Conservation (phyloP, 352 stramenopile genomes). For the Aphanomyces euteiches region DNA sequence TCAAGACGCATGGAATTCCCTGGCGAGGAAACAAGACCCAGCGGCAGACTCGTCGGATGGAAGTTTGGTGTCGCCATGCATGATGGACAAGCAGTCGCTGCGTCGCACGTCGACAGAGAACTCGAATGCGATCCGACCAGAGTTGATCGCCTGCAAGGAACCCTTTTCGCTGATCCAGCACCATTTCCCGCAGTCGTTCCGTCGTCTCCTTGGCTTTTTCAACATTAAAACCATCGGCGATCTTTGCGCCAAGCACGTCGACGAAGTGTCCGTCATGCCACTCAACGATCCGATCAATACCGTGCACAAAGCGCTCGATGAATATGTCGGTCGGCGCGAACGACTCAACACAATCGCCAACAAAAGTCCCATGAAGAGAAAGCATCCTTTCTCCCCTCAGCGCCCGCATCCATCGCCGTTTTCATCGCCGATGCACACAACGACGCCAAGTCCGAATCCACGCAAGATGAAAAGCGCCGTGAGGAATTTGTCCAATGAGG, state of each 20-base stretch:
- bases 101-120: constrained; percentile 8
- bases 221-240: constrained; percentile 71
- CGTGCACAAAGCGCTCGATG: constrained; percentile 49
- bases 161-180: constrained; percentile 45
- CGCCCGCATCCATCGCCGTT: not conserved
- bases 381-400: not conserved
- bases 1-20: too few species aligned
- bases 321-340: constrained; percentile 46
- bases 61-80: not conserved
- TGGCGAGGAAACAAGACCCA: too few species aligned
- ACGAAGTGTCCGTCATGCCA: constrained; percentile 55
- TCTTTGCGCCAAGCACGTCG: constrained; percentile 45
- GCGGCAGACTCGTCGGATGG: not conserved
- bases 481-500: not conserved
- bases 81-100: not conserved
- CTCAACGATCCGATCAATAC: constrained; percentile 56
- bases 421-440: not conserved
- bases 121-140: constrained; percentile 43
- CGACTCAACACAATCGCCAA: constrained; percentile 38
- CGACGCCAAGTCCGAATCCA: not conserved
- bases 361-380: constrained; percentile 22
- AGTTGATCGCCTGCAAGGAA: constrained; percentile 47
- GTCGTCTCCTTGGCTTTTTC: constrained; percentile 55
- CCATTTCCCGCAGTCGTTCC: constrained; percentile 54
- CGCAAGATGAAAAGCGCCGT: constrained; percentile 7